Conservation (phyloP, 192 early-diverging fungal genomes). For the Coemansia sp. region DNA sequence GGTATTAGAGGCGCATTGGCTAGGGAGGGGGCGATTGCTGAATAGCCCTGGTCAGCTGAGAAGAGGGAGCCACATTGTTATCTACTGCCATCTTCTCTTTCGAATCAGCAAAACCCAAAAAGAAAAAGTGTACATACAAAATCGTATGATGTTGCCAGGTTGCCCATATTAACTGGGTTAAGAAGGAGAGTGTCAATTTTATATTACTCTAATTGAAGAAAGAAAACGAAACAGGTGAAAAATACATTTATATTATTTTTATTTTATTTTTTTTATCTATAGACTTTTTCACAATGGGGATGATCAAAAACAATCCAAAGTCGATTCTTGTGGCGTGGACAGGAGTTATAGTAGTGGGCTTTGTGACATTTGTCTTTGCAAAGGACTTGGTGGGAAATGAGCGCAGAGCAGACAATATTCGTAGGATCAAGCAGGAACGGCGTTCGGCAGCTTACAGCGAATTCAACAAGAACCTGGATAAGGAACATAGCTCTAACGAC, state of each 20-base stretch:
- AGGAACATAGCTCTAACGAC: constrained; percentile 10
- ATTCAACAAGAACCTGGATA: constrained; percentile 21
- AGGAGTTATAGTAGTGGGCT: constrained; percentile 42
- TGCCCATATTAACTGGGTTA: not conserved
- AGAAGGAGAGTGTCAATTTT: not conserved
- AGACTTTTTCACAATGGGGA: constrained; percentile 22
- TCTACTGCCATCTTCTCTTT: not conserved
- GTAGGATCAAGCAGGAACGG: constrained; percentile 50
- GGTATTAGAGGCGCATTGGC: not conserved
- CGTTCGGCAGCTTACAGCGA: constrained; percentile 31
- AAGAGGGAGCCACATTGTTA: not conserved
- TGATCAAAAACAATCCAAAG: constrained; percentile 50
- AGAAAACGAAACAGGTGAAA: not conserved
- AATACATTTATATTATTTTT: constrained; percentile 4
- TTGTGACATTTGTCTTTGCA: constrained; percentile 37
- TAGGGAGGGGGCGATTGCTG: not conserved
- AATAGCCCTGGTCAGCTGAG: constrained; percentile 1
- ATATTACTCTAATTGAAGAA: not conserved
- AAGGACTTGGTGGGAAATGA: constrained; percentile 53
- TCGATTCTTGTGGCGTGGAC: constrained; percentile 47
- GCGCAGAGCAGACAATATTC: constrained; percentile 47
- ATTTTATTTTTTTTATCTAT: not conserved
- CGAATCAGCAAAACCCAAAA: not conserved
- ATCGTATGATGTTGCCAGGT: not conserved
- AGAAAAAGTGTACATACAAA: not conserved